These are phyloP conservation scores for Starmerella powellii DNA, from an alignment of 805 yeast species.

Conservation along the genomic window DNA sequence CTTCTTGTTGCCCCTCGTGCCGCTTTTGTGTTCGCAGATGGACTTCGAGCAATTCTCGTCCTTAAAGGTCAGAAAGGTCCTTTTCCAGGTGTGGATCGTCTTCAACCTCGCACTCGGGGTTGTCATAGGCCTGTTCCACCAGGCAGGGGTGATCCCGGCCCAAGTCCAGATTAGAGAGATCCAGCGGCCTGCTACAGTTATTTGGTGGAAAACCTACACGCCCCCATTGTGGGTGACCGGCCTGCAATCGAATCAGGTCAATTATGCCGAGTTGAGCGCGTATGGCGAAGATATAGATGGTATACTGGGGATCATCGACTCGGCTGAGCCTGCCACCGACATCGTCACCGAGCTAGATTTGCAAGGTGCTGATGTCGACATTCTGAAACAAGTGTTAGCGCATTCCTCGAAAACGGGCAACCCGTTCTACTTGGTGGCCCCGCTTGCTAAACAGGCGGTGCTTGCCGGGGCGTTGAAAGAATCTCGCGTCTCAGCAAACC, in stretches of 20 bases:
- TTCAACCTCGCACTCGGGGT: conserved; percentile 52
- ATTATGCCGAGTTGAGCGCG: conserved; percentile 19
- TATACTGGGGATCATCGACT: not conserved
- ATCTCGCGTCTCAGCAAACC: not conserved
- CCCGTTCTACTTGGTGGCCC: conserved; percentile 31
- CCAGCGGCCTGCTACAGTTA: conserved; percentile 28
- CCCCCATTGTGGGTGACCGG: conserved; percentile 83
- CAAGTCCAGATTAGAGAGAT: conserved; percentile 29
- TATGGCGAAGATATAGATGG: conserved; percentile 4
- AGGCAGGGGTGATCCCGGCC: conserved; percentile 76
- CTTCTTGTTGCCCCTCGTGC: conserved; percentile 67
- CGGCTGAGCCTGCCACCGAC: not conserved
- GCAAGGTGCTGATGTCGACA: conserved; percentile 35
- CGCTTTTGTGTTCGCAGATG: conserved; percentile 51
- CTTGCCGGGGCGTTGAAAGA: not conserved
- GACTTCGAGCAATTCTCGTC: conserved; percentile 23
- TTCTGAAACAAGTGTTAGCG: conserved; percentile 24
- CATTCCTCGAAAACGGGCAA: not conserved
- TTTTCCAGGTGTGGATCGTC: conserved; percentile 39
- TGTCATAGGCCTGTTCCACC: conserved; percentile 74
- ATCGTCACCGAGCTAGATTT: conserved; percentile 33
- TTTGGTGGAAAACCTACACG: conserved; percentile 92
- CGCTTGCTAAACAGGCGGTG: conserved; percentile 18
- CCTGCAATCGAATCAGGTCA: conserved; percentile 21
- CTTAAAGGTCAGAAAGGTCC: conserved; percentile 15